A percentile compares a stretch with the other conserved stretches of the same genome.
Conservation (phyloP, 345 rosid genomes). For the Pseudoturritis turrita region DNA sequence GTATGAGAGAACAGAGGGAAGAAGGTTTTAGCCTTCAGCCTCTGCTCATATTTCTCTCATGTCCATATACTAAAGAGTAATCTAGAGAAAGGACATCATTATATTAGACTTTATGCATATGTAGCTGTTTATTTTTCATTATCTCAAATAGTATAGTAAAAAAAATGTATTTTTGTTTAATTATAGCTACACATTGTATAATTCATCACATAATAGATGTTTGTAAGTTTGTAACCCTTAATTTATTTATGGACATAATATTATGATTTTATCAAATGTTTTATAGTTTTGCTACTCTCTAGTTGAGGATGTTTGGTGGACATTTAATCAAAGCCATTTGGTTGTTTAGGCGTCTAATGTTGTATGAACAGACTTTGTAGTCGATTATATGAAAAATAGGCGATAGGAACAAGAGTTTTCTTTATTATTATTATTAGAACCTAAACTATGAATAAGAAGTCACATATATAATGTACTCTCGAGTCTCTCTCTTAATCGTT, state of each 20-base stretch:
- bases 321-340: neutral
- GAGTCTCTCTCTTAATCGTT: neutral
- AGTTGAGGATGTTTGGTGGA: neutral
- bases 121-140: neutral
- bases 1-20: conserved; percentile 51
- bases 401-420: neutral
- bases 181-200: conserved; percentile 9
- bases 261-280: conserved; percentile 1
- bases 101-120: conserved; percentile 4
- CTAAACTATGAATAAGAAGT: conserved; percentile 9
- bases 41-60: conserved; percentile 46
- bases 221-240: conserved; percentile 7
- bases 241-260: conserved; percentile 7
- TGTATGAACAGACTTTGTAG: neutral
- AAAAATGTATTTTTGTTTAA: conserved; percentile 11
- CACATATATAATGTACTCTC: neutral
- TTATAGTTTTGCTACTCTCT: neutral
- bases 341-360: no score
- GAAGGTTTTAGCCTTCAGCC: conserved; percentile 90
- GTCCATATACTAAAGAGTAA: conserved; percentile 37
- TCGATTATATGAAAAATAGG: neutral
- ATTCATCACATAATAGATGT: neutral
- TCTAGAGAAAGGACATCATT: conserved; percentile 4
- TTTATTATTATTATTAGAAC: neutral
- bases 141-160: conserved; percentile 7